A percentile compares a stretch with the other conserved stretches of the same genome.
phyloP scores from a whole-genome alignment of 108 stramenopile genomes.

The Bacterosira constricta region DNA sequence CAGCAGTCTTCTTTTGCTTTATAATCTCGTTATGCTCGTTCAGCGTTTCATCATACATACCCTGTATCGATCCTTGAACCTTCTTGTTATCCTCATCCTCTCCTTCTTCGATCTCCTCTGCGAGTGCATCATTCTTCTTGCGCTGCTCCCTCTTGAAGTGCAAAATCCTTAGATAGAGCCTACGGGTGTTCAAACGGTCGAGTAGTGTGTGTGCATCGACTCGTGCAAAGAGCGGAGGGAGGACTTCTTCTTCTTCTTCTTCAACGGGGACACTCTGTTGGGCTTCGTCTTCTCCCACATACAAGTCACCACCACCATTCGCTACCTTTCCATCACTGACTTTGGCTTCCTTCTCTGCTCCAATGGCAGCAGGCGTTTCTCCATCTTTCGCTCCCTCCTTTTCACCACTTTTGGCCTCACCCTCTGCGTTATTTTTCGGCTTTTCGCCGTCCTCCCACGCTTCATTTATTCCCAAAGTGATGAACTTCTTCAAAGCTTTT shows the following conservation, averaged over 20 bases:
- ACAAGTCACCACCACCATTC: too few relatives aligned
- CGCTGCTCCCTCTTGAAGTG: constrained; percentile 18
- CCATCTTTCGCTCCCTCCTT: constrained; percentile 1
- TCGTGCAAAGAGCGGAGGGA: constrained; percentile 25
- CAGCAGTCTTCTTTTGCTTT: constrained; percentile 17
- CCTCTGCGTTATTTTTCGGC: too few relatives aligned
- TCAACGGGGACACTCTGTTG: too few relatives aligned
- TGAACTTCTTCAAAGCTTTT: too few relatives aligned
- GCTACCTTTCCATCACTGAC: too few relatives aligned
- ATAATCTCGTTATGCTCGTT: constrained; percentile 25
- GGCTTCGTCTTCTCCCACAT: too few relatives aligned
- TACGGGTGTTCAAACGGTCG: constrained; percentile 43
- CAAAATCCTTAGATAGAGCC: constrained; percentile 24
- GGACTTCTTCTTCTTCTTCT: constrained; percentile 10
- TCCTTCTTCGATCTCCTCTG: not conserved
- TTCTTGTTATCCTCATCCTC: not conserved
- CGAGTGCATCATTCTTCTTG: not conserved
- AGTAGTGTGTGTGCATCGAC: constrained; percentile 41
- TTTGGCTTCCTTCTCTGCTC: constrained; percentile 18
- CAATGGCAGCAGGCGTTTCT: not conserved
- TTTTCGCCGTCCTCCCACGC: not conserved
- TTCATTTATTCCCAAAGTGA: too few relatives aligned
- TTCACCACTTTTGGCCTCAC: constrained; percentile 3
- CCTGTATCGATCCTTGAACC: not conserved
- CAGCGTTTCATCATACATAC: constrained; percentile 3